phyloP scores from a whole-genome alignment of 805 yeast genomes.

The Nakazawaea pomicola region DNA sequence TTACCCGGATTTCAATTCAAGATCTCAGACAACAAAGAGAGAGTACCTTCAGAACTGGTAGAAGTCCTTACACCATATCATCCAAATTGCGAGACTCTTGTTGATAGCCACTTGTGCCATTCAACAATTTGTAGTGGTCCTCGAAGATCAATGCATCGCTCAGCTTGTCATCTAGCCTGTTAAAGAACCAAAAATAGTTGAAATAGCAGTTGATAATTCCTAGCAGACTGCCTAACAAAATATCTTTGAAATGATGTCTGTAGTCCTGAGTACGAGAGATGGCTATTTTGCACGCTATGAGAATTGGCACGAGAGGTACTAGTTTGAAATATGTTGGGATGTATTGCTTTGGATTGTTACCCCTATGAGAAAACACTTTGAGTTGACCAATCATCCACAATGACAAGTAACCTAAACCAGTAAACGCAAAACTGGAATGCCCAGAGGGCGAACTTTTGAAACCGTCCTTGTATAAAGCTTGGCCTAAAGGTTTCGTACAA shows the following conservation, averaged over 20 bases:
- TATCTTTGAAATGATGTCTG: constrained; percentile 85
- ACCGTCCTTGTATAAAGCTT: constrained; percentile 44
- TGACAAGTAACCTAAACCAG: constrained; percentile 58
- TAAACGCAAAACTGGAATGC: constrained; percentile 64
- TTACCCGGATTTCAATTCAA: not conserved
- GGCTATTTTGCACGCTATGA: constrained; percentile 70
- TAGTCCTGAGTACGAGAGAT: constrained; percentile 83
- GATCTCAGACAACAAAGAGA: not conserved
- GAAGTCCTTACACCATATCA: not conserved
- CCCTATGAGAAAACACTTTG: constrained; percentile 20
- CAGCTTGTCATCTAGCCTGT: constrained; percentile 5
- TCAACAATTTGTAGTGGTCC: constrained; percentile 6
- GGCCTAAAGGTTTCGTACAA: constrained; percentile 31
- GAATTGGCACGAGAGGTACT: constrained; percentile 37
- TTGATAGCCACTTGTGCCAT: not conserved
- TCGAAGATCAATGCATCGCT: constrained; percentile 1
- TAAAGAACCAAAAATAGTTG: constrained; percentile 20
- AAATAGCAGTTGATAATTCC: constrained; percentile 50
- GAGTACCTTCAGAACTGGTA: too few species aligned
- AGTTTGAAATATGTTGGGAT: constrained; percentile 14
- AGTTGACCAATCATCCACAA: constrained; percentile 64
- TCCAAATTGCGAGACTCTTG: not conserved
- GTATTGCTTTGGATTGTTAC: not conserved
- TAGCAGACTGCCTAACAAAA: constrained; percentile 60
- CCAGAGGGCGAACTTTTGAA: constrained; percentile 80